Evolutionary conservation across 2,329 filamentous ascomycete genomes (phyloP).

Genomic region (Elsinoe necatrix): DNA sequence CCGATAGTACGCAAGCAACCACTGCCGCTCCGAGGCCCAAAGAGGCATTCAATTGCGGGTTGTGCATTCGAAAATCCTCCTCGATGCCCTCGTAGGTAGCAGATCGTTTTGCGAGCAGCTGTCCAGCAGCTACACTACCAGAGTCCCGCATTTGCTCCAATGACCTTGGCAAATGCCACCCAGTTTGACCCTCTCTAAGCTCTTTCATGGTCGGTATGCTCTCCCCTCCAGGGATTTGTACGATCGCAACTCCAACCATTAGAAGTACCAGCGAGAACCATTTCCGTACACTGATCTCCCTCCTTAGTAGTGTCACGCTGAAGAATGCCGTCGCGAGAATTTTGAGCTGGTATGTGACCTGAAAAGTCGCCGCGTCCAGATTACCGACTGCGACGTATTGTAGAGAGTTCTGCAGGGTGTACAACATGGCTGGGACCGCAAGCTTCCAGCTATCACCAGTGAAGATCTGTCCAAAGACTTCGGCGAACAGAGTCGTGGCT

Average conservation of each 20-base stretch:
- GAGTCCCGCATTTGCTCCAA: conserved; percentile 66
- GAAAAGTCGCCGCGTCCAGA: conserved; percentile 84
- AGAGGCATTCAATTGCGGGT: conserved; percentile 62
- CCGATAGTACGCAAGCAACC: conserved; percentile 69
- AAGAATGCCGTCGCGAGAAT: conserved; percentile 86
- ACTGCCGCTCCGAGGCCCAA: conserved; percentile 73
- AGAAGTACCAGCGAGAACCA: conserved; percentile 76
- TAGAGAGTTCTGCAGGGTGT: conserved; percentile 86
- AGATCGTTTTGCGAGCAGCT: conserved; percentile 56
- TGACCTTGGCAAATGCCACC: conserved; percentile 65
- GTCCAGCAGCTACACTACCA: conserved; percentile 42
- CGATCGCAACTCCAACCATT: conserved; percentile 72
- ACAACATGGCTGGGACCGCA: conserved; percentile 77
- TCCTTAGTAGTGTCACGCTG: conserved; percentile 67
- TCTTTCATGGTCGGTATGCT: conserved; percentile 50
- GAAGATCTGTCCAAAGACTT: conserved; percentile 74
- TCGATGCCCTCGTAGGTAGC: conserved; percentile 88
- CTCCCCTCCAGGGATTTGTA: conserved; percentile 62
- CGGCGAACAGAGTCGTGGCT: conserved; percentile 68
- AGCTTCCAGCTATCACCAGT: conserved; percentile 91
- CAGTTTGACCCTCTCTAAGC: conserved; percentile 50
- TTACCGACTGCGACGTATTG: conserved; percentile 91
- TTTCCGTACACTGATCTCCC: conserved; percentile 60
- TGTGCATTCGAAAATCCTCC: conserved; percentile 46
- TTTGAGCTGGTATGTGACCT: conserved; percentile 89